Base-by-base conservation (phyloP, 495 filamentous ascomycete genomes). In the Lasiosphaeria hispida region DNA sequence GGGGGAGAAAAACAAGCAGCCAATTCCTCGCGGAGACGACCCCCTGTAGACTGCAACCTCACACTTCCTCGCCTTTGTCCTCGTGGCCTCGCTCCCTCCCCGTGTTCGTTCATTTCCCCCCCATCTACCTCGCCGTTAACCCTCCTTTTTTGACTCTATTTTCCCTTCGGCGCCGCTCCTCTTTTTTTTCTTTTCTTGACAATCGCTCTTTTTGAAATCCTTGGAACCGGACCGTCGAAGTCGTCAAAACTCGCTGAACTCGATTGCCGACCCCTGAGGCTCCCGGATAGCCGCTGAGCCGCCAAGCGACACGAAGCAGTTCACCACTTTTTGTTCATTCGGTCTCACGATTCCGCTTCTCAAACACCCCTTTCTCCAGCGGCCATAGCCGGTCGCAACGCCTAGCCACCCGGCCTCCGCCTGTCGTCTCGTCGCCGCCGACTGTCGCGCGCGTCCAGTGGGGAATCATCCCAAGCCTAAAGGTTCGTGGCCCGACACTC, bases 291-390 rank as follows among this genome's bases (percentile, higher is more conserved):
- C 23, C 23, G 23, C 23, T 30, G 23, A 30, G 23, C 23, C 23
- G 23, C 23, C 23, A 30, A 30, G 23, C 23, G 23, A 30, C 23
- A 30, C 23, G 23, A 30, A 30, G 23, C 23, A 30, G 23, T 30
- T 5, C 23, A 30, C 2, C 23, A 30, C 23, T 30, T 59, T 30
- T 59, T 62, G 65, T 62, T 61, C 59, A 66, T 68, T 64, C 47
- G 61, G 58, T 63, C 59, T 63, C 63, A 53, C 57, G 30, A 39
- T 41, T 39, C 49, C 13, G 45, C 54, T 52, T 43, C 60, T 62
- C 62, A 70, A 63, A 70, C 65, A 51, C 63, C 43, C 48, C 57
- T 55, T 48, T 57, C 57, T 50, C 53, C 64, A 30, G 23, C 23
- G 23, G 23, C 23, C 23, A 30, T 30, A 30, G 33, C 48, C 36